Base-by-base conservation (phyloP, 805 yeast species). In the Komagataella ulmi region DNA sequence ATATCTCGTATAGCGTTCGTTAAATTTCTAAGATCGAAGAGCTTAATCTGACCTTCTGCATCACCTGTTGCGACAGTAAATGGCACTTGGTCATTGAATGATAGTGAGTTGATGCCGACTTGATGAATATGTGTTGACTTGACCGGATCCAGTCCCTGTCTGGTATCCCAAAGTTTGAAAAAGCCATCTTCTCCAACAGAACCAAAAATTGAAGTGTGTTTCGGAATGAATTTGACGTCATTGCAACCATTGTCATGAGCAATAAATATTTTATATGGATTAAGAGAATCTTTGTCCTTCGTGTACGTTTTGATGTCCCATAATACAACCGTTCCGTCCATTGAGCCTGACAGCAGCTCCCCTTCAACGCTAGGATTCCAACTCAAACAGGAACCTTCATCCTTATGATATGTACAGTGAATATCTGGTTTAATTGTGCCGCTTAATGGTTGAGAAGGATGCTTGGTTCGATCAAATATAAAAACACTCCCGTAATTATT, bases 391-490 rank as follows among this genome's bases (percentile, higher is more conserved):
- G 81, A 79, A 0, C 83, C 82, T 55, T 85, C 96, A 14, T 66
- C 62, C 3, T 60, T 55, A 55, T 75, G 69, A 52, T 53, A 63
- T 12, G 57, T 54, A 47, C 59, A 57, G 45, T 54, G 52, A 18
- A 61, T 58, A 52, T 60, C 71, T 10, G 80, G 81, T 56, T 71
- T 70, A 58, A 67, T 67, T 17, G 53, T 54, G 21, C 65, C 65
- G 5, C 43, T 48, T 8, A 66, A 52, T 3, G 75, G 73, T 46
- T 65, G 68, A 10, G 74, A 68, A 1, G 88, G 74, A 63, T 88
- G 95, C 62, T 87, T 88, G 0, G 97, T 89, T 57, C 93, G 73
- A 64, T 90, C 95, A 64, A 82, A 87, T 3, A 90, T 66, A 50
- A 74, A 78, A 10, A 83, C 70, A 12, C 75, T 69, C 1, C 97